These are phyloP conservation scores for Collybia mongolica DNA, from an alignment of 768 basidiomycete species.

Conservation along the genomic window DNA sequence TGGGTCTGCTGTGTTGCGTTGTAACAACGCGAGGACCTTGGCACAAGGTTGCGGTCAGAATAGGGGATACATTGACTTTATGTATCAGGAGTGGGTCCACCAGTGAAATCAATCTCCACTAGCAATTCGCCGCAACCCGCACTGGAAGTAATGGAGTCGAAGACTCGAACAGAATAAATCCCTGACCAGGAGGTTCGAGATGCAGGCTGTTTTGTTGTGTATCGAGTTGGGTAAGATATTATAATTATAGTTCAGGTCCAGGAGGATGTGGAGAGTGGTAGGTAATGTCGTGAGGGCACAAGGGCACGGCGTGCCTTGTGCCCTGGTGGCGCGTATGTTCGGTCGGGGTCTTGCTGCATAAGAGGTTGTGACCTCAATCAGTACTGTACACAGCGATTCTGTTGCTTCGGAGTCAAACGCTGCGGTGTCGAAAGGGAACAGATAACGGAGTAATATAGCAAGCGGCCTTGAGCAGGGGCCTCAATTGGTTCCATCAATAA, in stretches of 20 bases:
- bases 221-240: not conserved
- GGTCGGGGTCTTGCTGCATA: slow-evolving; percentile 27
- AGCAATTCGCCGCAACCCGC: no score
- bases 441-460: slow-evolving; percentile 32
- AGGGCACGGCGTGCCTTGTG: slow-evolving; percentile 11
- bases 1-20: no score
- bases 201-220: no score
- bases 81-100: no score
- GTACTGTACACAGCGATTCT: slow-evolving; percentile 24
- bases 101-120: no score
- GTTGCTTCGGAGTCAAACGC: slow-evolving; percentile 23
- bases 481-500: not conserved
- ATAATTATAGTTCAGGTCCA: no score
- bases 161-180: no score
- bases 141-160: no score
- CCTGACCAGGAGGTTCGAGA: no score
- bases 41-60: no score
- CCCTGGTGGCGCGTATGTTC: slow-evolving; percentile 26
- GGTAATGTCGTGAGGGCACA: not conserved
- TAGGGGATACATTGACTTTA: no score
- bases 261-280: not conserved
- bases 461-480: not conserved
- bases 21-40: no score
- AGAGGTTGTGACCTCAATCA: slow-evolving; percentile 32
- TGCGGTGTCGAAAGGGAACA: slow-evolving; percentile 33